Evolutionary conservation across 495 filamentous ascomycete species (phyloP).

Genomic region (Podospora fimiseda): DNA sequence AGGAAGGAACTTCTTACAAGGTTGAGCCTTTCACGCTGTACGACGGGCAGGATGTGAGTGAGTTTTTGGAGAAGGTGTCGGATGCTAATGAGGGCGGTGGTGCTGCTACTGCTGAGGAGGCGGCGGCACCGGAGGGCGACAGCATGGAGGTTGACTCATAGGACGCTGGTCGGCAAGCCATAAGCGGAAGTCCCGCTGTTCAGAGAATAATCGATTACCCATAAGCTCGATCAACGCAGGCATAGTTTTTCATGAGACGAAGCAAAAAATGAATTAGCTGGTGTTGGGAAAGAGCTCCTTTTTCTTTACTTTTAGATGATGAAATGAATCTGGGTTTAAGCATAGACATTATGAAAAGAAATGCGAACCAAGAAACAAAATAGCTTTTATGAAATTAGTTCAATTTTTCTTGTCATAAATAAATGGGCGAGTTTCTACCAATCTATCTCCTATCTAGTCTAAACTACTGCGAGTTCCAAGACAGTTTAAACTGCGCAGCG

Average conservation of each 20-base stretch:
- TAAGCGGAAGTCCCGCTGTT: neutral
- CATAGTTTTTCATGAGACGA: neutral
- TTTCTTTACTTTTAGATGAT: too few relatives aligned
- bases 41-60: constrained; percentile 79
- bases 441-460: too few relatives aligned
- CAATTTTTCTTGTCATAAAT: too few relatives aligned
- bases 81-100: constrained; percentile 49
- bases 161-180: neutral
- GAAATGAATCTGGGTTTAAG: too few relatives aligned
- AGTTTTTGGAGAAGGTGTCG: constrained; percentile 62
- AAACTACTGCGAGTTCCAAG: constrained; percentile 66
- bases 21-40: constrained; percentile 84
- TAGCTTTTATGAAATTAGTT: too few relatives aligned
- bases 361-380: too few relatives aligned
- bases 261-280: too few relatives aligned
- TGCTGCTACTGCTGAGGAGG: constrained; percentile 23
- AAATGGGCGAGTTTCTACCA: too few relatives aligned
- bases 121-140: constrained; percentile 43
- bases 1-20: constrained; percentile 43
- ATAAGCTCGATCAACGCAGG: neutral
- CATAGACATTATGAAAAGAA: too few relatives aligned
- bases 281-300: too few relatives aligned
- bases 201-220: neutral
- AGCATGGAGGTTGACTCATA: constrained; percentile 75
- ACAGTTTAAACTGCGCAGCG: constrained; percentile 65